A percentile compares a stretch with the other conserved stretches of the same genome.
Evolutionary conservation across 1,284 basidiomycete species (phyloP).

Genomic region (Fomitiporia mediterranea): DNA sequence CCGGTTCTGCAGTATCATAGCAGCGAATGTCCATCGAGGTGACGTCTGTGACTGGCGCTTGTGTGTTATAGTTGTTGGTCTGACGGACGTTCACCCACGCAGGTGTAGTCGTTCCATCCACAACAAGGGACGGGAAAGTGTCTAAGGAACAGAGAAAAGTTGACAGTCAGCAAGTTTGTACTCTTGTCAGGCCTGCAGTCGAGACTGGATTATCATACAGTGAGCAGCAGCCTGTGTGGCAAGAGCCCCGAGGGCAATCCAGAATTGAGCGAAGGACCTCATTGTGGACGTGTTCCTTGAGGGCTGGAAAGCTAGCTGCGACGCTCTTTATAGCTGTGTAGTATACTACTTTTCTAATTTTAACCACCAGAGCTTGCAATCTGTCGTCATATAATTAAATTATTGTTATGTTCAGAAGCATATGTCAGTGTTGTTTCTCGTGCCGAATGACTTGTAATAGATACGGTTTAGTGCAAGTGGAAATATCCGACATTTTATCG

Average conservation of each 20-base stretch:
- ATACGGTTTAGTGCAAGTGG: no score
- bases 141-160: conserved; percentile 32
- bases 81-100: conserved; percentile 39
- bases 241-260: conserved; percentile 6
- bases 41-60: conserved; percentile 35
- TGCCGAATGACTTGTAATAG: no score
- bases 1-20: conserved; percentile 33
- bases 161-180: neutral
- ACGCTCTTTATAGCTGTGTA: no score
- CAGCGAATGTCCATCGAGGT: conserved; percentile 37
- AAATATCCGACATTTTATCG: no score
- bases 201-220: conserved; percentile 13
- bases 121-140: conserved; percentile 38
- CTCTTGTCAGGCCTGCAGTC: no score
- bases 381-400: no score
- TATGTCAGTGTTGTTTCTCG: no score
- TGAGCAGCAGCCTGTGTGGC: conserved; percentile 15
- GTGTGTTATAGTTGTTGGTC: conserved; percentile 42
- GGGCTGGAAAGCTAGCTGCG: no score
- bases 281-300: conserved; percentile 7
- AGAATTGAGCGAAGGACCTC: conserved; percentile 12
- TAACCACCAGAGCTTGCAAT: no score
- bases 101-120: conserved; percentile 34
- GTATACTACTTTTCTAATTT: no score
- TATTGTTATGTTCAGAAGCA: no score